Percentiles rank a stretch among this genome's conserved stretches.
Conservation (phyloP, 2,329 filamentous ascomycete species). For the Colletotrichum tabaci region DNA sequence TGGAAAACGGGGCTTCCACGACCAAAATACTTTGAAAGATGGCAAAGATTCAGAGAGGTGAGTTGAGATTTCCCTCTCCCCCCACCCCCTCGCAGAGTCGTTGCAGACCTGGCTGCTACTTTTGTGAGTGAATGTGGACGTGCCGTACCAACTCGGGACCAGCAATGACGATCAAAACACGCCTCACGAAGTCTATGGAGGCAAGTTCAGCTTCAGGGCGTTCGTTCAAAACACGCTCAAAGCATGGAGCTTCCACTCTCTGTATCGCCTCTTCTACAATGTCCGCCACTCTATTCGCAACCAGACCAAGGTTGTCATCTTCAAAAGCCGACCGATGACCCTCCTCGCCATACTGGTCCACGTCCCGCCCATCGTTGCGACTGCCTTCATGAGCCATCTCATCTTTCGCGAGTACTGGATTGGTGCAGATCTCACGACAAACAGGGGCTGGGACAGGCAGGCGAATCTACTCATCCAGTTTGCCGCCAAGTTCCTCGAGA, state of each 20-base stretch:
- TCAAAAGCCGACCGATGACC: neutral
- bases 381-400: constrained; percentile 2
- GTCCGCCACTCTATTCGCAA: constrained; percentile 5
- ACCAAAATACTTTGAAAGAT: neutral
- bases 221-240: neutral
- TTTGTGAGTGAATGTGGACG: no score
- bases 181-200: neutral
- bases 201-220: constrained; percentile 7
- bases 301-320: neutral
- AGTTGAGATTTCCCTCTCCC: neutral
- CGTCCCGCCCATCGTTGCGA: constrained; percentile 8
- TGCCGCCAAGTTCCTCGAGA: constrained; percentile 14
- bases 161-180: neutral
- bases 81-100: no score
- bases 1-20: neutral
- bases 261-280: neutral
- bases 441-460: neutral
- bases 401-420: constrained; percentile 18
- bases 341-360: constrained; percentile 17
- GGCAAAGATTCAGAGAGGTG: neutral
- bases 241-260: constrained; percentile 7
- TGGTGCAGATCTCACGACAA: constrained; percentile 7
- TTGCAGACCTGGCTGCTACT: no score
- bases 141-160: neutral
- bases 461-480: constrained; percentile 4